Evolutionary conservation across 1,284 basidiomycete species (phyloP).

Genomic region (Cutaneotrichosporon dermatis): DNA sequence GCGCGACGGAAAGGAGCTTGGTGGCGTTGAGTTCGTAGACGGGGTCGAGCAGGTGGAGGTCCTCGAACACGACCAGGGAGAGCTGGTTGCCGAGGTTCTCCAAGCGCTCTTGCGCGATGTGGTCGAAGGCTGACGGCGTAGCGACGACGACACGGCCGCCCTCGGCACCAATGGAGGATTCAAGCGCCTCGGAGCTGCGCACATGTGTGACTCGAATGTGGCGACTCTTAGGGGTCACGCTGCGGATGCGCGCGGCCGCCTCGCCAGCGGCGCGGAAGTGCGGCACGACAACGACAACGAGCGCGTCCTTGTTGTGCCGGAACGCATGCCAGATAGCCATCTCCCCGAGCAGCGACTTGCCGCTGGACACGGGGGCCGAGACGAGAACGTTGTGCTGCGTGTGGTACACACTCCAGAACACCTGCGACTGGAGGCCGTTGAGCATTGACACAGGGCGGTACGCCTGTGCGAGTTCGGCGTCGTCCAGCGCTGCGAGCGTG

Average conservation of each 20-base stretch:
- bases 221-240: slow-evolving; percentile 27
- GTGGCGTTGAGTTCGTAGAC: slow-evolving; percentile 79
- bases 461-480: slow-evolving; percentile 53
- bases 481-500: slow-evolving; percentile 55
- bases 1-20: slow-evolving; percentile 59
- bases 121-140: slow-evolving; percentile 38
- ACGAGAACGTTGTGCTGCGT: slow-evolving; percentile 70
- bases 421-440: slow-evolving; percentile 86
- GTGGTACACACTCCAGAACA: slow-evolving; percentile 76
- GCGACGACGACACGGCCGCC: slow-evolving; percentile 43
- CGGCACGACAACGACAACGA: slow-evolving; percentile 44
- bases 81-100: slow-evolving; percentile 49
- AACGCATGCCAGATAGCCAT: slow-evolving; percentile 61
- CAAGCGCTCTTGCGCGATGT: slow-evolving; percentile 22
- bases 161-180: slow-evolving; percentile 11
- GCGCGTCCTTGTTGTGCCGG: slow-evolving; percentile 30
- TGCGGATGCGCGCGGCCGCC: slow-evolving; percentile 37
- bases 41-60: slow-evolving; percentile 77
- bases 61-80: slow-evolving; percentile 72
- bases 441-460: slow-evolving; percentile 57
- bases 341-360: slow-evolving; percentile 73
- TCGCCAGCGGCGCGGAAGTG: slow-evolving; percentile 43
- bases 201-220: slow-evolving; percentile 29
- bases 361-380: slow-evolving; percentile 73
- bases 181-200: slow-evolving; percentile 28